Percentiles rank a stretch among this genome's conserved stretches.
Evolutionary conservation across 805 yeast genomes (phyloP).

Genomic region (Wilhelminamyces savonicus): DNA sequence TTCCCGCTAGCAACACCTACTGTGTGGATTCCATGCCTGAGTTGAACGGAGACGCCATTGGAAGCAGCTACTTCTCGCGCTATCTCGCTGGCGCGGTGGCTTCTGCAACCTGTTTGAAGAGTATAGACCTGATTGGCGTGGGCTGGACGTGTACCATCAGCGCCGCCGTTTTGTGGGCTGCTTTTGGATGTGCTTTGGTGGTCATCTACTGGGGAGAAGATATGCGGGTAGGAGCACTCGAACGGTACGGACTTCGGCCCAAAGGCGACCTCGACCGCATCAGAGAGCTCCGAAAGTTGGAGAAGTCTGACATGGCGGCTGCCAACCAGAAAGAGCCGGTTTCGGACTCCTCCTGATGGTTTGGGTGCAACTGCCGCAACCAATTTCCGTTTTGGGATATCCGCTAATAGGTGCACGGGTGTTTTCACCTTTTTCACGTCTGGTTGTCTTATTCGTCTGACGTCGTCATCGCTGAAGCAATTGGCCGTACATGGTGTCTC

Average conservation of each 20-base stretch:
- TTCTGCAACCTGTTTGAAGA: slow-evolving; percentile 42
- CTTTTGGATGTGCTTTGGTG: slow-evolving; percentile 22
- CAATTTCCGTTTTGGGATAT: no score
- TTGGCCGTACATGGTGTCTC: no score
- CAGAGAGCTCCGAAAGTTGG: no score
- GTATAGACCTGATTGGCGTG: slow-evolving; percentile 43
- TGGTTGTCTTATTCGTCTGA: no score
- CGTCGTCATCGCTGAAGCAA: no score
- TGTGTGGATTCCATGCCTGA: slow-evolving; percentile 55
- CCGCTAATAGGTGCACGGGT: no score
- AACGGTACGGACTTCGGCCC: slow-evolving; percentile 1
- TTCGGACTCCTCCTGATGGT: no score
- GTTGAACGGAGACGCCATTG: slow-evolving; percentile 50
- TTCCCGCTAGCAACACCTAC: slow-evolving; percentile 50
- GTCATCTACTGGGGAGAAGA: slow-evolving; percentile 36
- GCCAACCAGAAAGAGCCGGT: no score
- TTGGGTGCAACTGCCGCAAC: no score
- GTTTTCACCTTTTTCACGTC: no score
- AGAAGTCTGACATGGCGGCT: no score
- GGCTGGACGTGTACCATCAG: slow-evolving; percentile 53
- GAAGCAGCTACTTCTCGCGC: slow-evolving; percentile 46
- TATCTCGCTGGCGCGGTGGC: slow-evolving; percentile 47
- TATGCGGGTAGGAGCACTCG: slow-evolving; percentile 16
- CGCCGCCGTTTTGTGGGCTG: slow-evolving; percentile 36
- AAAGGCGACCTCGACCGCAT: background rate